Evolutionary conservation across 306 rosid genomes (phyloP), one percentile per base, ranked within the genome.

Genomic region (Prunus salicina): DNA sequence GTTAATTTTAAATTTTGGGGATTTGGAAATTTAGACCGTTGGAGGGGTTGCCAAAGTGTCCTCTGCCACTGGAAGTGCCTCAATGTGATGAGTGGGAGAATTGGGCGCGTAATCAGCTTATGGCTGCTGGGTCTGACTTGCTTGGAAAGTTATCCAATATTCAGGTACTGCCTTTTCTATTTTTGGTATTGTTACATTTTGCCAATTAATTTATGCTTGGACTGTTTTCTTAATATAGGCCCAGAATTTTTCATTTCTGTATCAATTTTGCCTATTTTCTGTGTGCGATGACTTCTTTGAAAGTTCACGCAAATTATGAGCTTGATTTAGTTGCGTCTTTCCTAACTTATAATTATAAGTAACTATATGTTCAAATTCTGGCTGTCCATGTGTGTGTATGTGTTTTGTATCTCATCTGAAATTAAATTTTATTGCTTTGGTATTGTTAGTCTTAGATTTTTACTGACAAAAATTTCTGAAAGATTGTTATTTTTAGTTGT

Each of bases 41-140:
- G 89, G 88, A 84, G 74, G 88, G 65, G 63, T 74, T 91, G 60
- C 93, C 91, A n/a, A 84, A 72, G 75, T 90, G 91, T 57, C 96
- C 98, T 45, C 11, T 94, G 83, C 80, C 86, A 8, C 10, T 82
- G 79, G 79, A 63, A 80, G 84, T 25, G 20, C n/a, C 75, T 47
- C 75, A 46, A 50, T 74, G 65, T 24, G 84, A 58, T 53, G 89
- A 55, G 70, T 95, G 95, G 96, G 93, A 92, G 30, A 80, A 73
- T 76, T 95, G 97, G 97, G 96, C 98, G 16, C 89, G 95, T 3
- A 88, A 92, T 80, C 94, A 95, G 81, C 85, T 95, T 28, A 95
- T 92, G 97, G 76, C 92, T 71, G 84, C 91, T 72, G 98, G 98
- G 69, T 95, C 97, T 78, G 96, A 92, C 76, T 84, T 95, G 87